Evolutionary conservation across 495 filamentous ascomycete species (phyloP).

Genomic region (Aspergillus biplanus): DNA sequence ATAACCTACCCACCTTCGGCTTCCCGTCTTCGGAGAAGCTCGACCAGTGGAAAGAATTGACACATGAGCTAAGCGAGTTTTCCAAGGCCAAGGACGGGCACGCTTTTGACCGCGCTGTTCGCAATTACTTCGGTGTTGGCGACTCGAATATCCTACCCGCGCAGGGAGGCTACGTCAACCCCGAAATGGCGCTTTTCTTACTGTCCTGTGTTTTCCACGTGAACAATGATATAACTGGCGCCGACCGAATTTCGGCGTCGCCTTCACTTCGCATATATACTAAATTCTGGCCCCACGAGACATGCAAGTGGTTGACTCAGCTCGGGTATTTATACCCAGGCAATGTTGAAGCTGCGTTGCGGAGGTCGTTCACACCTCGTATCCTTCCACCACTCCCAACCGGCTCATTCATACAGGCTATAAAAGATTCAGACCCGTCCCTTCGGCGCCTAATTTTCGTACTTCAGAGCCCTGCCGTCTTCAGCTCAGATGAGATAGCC

Average conservation of each 20-base stretch:
- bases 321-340: conserved; percentile 63
- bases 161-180: conserved; percentile 39
- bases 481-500: conserved; percentile 51
- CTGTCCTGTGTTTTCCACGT: conserved; percentile 58
- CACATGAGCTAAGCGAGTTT: conserved; percentile 33
- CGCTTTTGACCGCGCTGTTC: conserved; percentile 47
- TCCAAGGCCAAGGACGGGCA: conserved; percentile 30
- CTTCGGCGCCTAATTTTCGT: conserved; percentile 61
- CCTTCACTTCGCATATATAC: conserved; percentile 44
- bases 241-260: conserved; percentile 30
- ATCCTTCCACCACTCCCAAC: conserved; percentile 51
- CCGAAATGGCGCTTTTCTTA: conserved; percentile 52
- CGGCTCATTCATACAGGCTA: conserved; percentile 59
- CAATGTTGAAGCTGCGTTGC: conserved; percentile 61
- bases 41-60: conserved; percentile 41
- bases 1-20: conserved; percentile 35
- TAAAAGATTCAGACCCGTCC: conserved; percentile 63
- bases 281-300: conserved; percentile 55
- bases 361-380: conserved; percentile 52
- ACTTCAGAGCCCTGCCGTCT: conserved; percentile 44
- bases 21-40: conserved; percentile 40
- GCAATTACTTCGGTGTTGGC: conserved; percentile 36
- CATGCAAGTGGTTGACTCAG: conserved; percentile 62
- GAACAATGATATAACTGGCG: conserved; percentile 25
- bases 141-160: conserved; percentile 27